phyloP scores from a whole-genome alignment of 768 basidiomycete species.

The Hericium coralloides region DNA sequence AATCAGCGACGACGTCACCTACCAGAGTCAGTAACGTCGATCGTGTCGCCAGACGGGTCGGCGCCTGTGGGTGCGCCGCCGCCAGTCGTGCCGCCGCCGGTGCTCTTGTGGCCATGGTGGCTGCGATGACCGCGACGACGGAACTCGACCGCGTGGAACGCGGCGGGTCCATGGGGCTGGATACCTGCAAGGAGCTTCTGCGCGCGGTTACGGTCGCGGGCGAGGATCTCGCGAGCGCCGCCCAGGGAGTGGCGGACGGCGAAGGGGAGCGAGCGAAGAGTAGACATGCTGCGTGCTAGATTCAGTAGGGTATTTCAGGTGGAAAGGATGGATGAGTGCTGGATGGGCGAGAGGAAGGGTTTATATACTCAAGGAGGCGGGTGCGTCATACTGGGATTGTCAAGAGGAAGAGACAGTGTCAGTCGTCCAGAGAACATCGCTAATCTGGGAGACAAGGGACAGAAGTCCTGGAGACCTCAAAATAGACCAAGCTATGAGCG shows the following conservation, averaged over 20 bases:
- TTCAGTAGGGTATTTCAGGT: not conserved
- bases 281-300: constrained; percentile 25
- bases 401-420: not conserved
- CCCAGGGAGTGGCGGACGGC: constrained; percentile 29
- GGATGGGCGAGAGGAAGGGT: not conserved
- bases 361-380: constrained; percentile 3
- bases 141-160: constrained; percentile 19
- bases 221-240: constrained; percentile 40
- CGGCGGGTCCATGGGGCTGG: constrained; percentile 44
- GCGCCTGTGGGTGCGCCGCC: not conserved
- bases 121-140: constrained; percentile 19
- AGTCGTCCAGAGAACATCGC: not conserved
- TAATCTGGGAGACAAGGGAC: not conserved
- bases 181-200: constrained; percentile 45
- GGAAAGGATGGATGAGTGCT: not conserved
- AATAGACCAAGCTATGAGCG: not conserved
- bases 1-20: not conserved
- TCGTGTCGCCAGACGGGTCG: constrained; percentile 22
- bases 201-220: constrained; percentile 45
- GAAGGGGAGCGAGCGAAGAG: constrained; percentile 35
- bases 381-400: not conserved
- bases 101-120: constrained; percentile 13
- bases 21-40: constrained; percentile 52
- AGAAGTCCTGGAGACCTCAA: not conserved
- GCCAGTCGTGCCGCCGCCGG: constrained; percentile 1